A percentile compares a stretch with the other conserved stretches of the same genome.
phyloP scores from a whole-genome alignment of 2,329 filamentous ascomycete genomes.

The Sporothrix euskadiensis region DNA sequence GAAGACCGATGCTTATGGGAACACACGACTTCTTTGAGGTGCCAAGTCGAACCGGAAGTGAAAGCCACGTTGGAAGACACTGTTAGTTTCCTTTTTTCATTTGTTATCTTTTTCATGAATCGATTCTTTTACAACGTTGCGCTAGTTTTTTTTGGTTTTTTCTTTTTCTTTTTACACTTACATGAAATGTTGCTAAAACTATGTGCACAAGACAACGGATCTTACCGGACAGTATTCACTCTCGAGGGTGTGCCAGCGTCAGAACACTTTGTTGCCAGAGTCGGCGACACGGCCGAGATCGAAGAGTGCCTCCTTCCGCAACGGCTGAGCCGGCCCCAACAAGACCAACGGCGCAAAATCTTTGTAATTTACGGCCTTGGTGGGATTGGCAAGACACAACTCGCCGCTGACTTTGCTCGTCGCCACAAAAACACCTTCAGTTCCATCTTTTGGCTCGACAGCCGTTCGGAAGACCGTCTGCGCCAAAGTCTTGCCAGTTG shows the following conservation, averaged over 20 bases:
- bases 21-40: no score
- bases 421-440: constrained; percentile 34
- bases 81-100: background rate
- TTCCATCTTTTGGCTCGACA: constrained; percentile 41
- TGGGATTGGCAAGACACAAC: constrained; percentile 33
- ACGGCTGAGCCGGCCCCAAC: constrained; percentile 9
- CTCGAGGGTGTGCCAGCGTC: no score
- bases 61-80: no score
- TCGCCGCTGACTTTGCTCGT: constrained; percentile 33
- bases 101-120: background rate
- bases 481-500: constrained; percentile 37
- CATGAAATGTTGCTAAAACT: no score
- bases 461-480: constrained; percentile 37
- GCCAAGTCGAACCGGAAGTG: no score
- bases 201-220: no score
- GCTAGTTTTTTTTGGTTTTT: background rate
- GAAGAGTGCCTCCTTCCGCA: constrained; percentile 32
- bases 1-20: no score
- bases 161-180: no score
- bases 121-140: no score
- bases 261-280: no score
- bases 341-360: constrained; percentile 17
- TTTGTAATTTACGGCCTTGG: constrained; percentile 33
- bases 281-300: constrained; percentile 23
- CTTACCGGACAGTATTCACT: no score